A percentile compares a stretch with the other conserved stretches of the same genome.
Conservation (phyloP, 2,329 filamentous ascomycete genomes). For the Gliomastix tumulicola region DNA sequence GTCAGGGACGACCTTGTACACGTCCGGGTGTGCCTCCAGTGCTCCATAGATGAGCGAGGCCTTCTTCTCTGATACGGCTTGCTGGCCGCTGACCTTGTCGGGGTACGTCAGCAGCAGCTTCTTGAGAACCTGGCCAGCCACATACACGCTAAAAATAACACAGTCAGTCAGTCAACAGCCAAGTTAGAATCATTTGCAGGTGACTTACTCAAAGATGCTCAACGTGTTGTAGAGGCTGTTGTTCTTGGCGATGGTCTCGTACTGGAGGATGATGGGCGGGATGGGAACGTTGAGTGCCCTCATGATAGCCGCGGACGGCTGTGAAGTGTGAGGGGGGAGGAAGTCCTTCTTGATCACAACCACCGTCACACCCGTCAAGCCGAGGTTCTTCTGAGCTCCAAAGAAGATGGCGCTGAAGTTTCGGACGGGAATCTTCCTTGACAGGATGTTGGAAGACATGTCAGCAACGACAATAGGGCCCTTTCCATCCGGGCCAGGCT, state of each 20-base stretch:
- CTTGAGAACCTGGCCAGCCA: constrained; percentile 83
- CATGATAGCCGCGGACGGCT: constrained; percentile 63
- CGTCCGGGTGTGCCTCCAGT: constrained; percentile 63
- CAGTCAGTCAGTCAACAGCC: constrained; percentile 1
- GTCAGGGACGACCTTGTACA: constrained; percentile 74
- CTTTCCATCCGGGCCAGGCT: constrained; percentile 49
- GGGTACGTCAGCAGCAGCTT: constrained; percentile 60
- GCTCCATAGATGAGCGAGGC: constrained; percentile 68
- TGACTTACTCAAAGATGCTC: constrained; percentile 75
- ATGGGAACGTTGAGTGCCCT: constrained; percentile 70
- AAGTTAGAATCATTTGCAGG: not conserved
- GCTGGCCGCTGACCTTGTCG: constrained; percentile 68
- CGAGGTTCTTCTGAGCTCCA: constrained; percentile 92
- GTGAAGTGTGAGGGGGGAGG: constrained; percentile 58
- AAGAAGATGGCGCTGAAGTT: constrained; percentile 86
- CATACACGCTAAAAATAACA: constrained; percentile 57
- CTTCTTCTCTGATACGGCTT: constrained; percentile 68
- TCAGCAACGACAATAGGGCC: constrained; percentile 79
- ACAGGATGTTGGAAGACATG: constrained; percentile 92
- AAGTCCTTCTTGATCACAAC: constrained; percentile 77
- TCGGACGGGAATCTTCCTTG: constrained; percentile 65
- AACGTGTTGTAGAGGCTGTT: constrained; percentile 95
- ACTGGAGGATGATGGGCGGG: constrained; percentile 73
- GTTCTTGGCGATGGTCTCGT: constrained; percentile 81
- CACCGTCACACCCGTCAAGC: constrained; percentile 78